Evolutionary conservation across 768 basidiomycete species (phyloP).

Genomic region (Rhizopogon vulgaris): DNA sequence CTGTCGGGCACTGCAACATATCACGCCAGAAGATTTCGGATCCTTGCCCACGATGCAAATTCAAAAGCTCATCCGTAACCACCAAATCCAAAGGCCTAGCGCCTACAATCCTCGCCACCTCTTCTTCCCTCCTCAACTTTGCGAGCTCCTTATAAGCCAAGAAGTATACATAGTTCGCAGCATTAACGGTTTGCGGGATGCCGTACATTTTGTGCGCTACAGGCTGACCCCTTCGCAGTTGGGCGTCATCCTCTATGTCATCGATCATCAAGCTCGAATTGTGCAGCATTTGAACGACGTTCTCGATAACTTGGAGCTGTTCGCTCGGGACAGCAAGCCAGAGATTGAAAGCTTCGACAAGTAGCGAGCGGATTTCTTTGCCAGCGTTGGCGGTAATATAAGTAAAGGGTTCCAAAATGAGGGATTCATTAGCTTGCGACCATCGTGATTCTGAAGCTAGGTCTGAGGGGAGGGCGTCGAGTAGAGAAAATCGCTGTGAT

Average conservation of each 20-base stretch:
- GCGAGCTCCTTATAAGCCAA: conserved; percentile 80
- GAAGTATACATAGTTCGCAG: conserved; percentile 96
- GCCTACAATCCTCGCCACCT: conserved; percentile 37
- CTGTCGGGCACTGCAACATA: conserved; percentile 82
- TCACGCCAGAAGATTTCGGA: conserved; percentile 95
- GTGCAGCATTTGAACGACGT: conserved; percentile 90
- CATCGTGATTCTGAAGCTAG: conserved; percentile 6
- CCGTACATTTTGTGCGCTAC: conserved; percentile 95
- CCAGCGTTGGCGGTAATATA: conserved; percentile 83
- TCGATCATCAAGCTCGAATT: conserved; percentile 93
- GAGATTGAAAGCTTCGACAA: conserved; percentile 89
- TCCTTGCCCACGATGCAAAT: conserved; percentile 93
- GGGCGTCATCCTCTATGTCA: conserved; percentile 90
- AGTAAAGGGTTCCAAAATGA: conserved; percentile 78
- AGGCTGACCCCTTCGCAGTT: conserved; percentile 81
- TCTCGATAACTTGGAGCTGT: conserved; percentile 67
- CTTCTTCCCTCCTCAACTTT: conserved; percentile 7
- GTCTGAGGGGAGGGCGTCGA: background rate
- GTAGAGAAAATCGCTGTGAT: background rate
- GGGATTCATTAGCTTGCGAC: conserved; percentile 30
- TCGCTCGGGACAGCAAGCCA: conserved; percentile 82
- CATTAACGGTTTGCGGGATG: conserved; percentile 93
- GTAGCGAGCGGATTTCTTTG: conserved; percentile 82
- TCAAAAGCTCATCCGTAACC: conserved; percentile 53
- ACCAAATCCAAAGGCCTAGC: conserved; percentile 64